Conservation (phyloP, 139 green algal genomes). For the Tetradesmus obliquus region DNA sequence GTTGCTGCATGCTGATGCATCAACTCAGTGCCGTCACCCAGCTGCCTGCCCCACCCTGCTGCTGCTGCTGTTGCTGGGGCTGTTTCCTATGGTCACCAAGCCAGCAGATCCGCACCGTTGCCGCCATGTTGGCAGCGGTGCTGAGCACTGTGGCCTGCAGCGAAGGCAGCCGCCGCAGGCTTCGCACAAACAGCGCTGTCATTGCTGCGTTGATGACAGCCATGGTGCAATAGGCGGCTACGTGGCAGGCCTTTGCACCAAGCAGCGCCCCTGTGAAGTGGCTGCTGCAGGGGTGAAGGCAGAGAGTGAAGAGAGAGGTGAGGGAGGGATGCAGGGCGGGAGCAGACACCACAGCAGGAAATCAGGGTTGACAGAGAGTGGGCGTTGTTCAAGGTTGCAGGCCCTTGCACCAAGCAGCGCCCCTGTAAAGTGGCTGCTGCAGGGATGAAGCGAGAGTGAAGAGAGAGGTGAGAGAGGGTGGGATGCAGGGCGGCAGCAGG, state of each 20-base stretch:
- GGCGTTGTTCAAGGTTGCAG: neutral
- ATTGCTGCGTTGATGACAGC: constrained; percentile 45
- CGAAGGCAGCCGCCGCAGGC: constrained; percentile 49
- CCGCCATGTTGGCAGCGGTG: constrained; percentile 51
- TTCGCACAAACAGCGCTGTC: constrained; percentile 42
- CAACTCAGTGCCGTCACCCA: neutral
- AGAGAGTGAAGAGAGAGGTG: neutral
- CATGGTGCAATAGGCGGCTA: constrained; percentile 14
- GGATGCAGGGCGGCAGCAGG: neutral
- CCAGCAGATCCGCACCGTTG: constrained; percentile 34
- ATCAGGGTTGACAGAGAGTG: neutral
- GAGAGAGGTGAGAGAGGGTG: neutral
- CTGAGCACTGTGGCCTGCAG: constrained; percentile 55
- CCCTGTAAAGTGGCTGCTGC: constrained; percentile 5
- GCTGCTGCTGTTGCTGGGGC: neutral
- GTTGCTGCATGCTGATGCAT: neutral
- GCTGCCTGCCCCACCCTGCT: neutral
- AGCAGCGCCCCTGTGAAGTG: neutral
- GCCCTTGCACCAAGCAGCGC: neutral
- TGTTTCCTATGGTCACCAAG: neutral
- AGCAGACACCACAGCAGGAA: neutral
- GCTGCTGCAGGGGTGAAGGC: neutral
- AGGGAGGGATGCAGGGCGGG: neutral
- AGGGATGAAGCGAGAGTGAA: neutral
- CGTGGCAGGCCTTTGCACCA: neutral